phyloP scores from a whole-genome alignment of 495 filamentous ascomycete genomes.

The Hyaloscypha finlandica region DNA sequence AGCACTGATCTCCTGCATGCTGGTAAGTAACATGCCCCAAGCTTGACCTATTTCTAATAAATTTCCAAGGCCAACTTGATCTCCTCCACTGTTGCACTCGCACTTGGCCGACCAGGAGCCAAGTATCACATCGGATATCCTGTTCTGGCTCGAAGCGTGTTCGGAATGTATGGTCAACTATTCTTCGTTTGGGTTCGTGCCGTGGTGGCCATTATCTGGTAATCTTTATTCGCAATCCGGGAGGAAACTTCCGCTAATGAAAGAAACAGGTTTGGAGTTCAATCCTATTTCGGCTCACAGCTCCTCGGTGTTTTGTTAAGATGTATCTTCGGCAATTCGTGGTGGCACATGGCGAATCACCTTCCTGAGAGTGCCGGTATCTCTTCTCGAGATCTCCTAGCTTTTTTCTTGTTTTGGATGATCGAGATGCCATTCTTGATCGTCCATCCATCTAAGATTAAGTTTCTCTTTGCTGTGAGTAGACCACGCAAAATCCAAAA shows the following conservation, averaged over 20 bases:
- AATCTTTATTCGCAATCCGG: neutral
- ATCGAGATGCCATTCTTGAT: neutral
- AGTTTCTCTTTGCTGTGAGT: conserved; percentile 8
- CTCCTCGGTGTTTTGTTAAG: conserved; percentile 2
- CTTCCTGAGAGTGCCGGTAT: neutral
- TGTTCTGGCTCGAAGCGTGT: conserved; percentile 1
- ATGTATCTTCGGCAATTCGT: conserved; percentile 1
- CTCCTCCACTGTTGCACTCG: neutral
- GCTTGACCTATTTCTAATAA: neutral
- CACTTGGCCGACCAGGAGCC: neutral
- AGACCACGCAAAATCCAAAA: neutral
- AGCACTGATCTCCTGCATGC: conserved; percentile 2
- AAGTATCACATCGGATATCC: conserved; percentile 4
- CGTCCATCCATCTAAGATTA: conserved; percentile 4
- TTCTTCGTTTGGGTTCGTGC: conserved; percentile 5
- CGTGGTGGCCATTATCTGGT: conserved; percentile 2
- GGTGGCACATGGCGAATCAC: conserved; percentile 1
- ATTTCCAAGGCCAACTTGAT: neutral
- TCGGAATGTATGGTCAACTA: conserved; percentile 3
- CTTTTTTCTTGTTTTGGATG: conserved; percentile 4
- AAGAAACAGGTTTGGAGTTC: neutral
- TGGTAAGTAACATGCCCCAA: neutral
- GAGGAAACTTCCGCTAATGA: neutral
- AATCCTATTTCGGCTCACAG: conserved; percentile 1
- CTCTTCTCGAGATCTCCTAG: neutral